Evolutionary conservation across 1,284 basidiomycete species (phyloP), one percentile per base, ranked within the genome.

Genomic region (Heliocybe sulcata): DNA sequence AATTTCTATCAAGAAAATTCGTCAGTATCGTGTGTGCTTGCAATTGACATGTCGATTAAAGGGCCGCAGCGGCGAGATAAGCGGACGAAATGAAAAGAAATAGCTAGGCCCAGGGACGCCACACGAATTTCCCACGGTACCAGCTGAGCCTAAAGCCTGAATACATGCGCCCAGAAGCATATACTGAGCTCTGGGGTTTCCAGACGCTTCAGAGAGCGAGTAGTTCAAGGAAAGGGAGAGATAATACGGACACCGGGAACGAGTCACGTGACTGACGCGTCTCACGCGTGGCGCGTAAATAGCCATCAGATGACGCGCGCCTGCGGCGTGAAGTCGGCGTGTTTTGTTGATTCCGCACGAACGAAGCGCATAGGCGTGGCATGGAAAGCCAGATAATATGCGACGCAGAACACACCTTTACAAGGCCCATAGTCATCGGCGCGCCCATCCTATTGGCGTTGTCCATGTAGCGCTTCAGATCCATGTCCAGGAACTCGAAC

Each of bases 391-490:
- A 42, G 38, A 38, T 16, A 42, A n/a, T 42, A 35, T 19, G n/a
- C 27, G 45, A 16, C 45, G 51, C 27, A 26, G 38, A 19, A 67
- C 78, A 67, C 67, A 91, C 92, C 85, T 95, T 94, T 67, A 90
- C 89, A 52, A 96, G 91, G 52, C 89, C 88, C 27, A 78, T 73
- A n/a, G 83, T 74, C 59, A 90, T 81, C 27, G 87, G 85, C 60
- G 85, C 86, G 56, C 85, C 77, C 57, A 79, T 71, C 61, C 80
- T 80, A 63, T 91, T 92, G 56, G 84, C 82, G 48, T 82, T 85
- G 69, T 98, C 96, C 84, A 98, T 98, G 73, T 95, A 99, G 50
- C 90, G 83, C 70, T 99, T 98, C 63, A 99, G 73, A 72, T 99
- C 96, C 54, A 94, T 85, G 67, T 96, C 92, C 57, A 94, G 77